Base-by-base conservation (phyloP, 179 eudicot genomes). In the Drosera spatulata region DNA sequence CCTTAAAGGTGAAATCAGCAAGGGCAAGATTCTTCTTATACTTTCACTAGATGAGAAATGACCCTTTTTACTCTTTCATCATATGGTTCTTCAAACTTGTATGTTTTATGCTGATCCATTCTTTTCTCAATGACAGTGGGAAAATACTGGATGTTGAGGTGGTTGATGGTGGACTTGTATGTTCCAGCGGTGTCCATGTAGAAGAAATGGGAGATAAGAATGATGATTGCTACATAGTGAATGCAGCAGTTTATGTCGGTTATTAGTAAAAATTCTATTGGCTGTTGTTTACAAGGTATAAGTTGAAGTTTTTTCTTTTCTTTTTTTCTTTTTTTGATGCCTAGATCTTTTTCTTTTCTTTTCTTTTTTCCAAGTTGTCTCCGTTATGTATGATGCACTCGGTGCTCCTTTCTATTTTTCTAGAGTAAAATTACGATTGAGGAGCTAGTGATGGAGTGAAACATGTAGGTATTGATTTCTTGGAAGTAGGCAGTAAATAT, bases 191-290 rank as follows among this genome's bases (percentile, higher is more conserved):
- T 56, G 95, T 88, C 55, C 93, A 66, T 59, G 96, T 93, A 43
- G 96, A 93, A 78, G 99, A 93, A 75, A 86, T 93, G 96, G 99
- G 99, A 66, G 93, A 93, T 71, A 88, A 86, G 67, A 89, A 86
- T 62, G 95, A 86, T 10, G 91, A 93, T 51, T 88, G 96, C 68
- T 88, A 84, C 79, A 88, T 93, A 61, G 99, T 93, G 53, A 93
- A 93, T 75, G 99, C 99, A n/a, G 99, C 96, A 50, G 96, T 93
- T 56, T 93, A 93, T 68, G 93, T 93, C 62, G 99, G 96, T 52
- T 93, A 93, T 22, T 22, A 22, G 33, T 22, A 22, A 22, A 22
- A 22, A 22, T 22, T 22, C 33, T 22, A 22, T 22, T 22, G 33
- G 33, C 33, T 22, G 33, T 1, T 22, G 33, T 22, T 22, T 22